Percentiles rank a stretch among this genome's conserved stretches.
phyloP scores from a whole-genome alignment of 129 eudicot species.

The Flaveria linearis region DNA sequence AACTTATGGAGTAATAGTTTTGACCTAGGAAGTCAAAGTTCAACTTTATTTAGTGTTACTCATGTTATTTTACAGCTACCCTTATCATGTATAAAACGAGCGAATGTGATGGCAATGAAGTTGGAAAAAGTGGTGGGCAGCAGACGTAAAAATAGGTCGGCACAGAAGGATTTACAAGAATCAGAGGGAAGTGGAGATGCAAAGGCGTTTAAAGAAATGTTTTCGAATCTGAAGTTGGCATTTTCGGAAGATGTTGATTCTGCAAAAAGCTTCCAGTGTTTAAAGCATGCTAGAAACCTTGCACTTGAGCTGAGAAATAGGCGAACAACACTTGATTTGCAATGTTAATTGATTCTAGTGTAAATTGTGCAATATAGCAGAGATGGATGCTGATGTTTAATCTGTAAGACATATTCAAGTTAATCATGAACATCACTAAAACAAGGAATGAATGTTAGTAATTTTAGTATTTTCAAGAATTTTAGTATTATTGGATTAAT shows the following conservation, averaged over 20 bases:
- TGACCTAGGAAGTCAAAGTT: constrained; percentile 9
- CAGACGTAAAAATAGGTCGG: constrained; percentile 34
- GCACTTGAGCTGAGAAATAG: constrained; percentile 49
- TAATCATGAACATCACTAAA: too few relatives aligned
- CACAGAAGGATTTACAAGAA: constrained; percentile 15
- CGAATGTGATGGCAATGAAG: constrained; percentile 67
- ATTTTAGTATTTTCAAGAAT: too few relatives aligned
- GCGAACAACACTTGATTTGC: constrained; percentile 22
- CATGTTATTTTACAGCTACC: constrained; percentile 60
- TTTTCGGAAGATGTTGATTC: constrained; percentile 39
- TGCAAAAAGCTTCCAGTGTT: constrained; percentile 34
- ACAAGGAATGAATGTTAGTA: too few relatives aligned
- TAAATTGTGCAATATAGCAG: neutral
- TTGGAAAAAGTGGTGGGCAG: constrained; percentile 57
- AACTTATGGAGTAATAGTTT: neutral
- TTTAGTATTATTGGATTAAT: too few relatives aligned
- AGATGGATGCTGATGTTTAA: neutral
- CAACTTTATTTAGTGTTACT: neutral
- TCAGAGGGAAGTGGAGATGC: constrained; percentile 16
- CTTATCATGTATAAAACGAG: constrained; percentile 62
- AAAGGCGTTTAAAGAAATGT: constrained; percentile 26
- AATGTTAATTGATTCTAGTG: neutral
- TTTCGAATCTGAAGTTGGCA: constrained; percentile 43
- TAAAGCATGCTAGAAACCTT: constrained; percentile 58
- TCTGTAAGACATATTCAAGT: too few relatives aligned